phyloP scores from a whole-genome alignment of 2,329 filamentous ascomycete species.

The Alternaria sp. region DNA sequence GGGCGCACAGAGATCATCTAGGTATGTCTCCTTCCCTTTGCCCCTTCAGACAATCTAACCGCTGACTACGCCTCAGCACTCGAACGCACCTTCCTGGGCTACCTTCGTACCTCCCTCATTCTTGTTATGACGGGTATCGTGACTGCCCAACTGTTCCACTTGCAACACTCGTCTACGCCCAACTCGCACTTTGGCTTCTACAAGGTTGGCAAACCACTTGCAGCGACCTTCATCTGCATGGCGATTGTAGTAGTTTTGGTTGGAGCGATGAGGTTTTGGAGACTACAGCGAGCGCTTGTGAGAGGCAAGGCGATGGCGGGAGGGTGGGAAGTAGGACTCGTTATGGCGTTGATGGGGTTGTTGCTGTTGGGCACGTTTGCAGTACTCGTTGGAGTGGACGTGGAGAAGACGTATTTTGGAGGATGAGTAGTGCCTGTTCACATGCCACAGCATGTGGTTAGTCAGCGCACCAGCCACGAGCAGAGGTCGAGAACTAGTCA shows the following conservation, averaged over 20 bases:
- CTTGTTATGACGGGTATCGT: conserved; percentile 70
- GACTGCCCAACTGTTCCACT: conserved; percentile 70
- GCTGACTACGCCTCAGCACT: conserved; percentile 59
- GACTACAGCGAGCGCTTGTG: conserved; percentile 65
- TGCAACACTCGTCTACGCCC: conserved; percentile 58
- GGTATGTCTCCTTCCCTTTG: conserved; percentile 49
- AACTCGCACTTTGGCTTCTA: conserved; percentile 63
- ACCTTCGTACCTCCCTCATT: conserved; percentile 73
- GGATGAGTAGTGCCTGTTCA: background rate
- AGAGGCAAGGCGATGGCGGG: conserved; percentile 63
- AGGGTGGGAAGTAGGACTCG: conserved; percentile 63
- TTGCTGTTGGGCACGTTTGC: conserved; percentile 25
- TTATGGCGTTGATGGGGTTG: conserved; percentile 55
- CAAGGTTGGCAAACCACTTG: conserved; percentile 65
- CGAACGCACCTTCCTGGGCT: conserved; percentile 76
- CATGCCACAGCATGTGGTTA: background rate
- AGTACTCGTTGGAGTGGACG: conserved; percentile 22
- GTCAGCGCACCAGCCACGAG: background rate
- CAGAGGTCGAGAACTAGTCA: background rate
- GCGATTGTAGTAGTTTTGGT: conserved; percentile 59
- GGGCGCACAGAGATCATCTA: conserved; percentile 61
- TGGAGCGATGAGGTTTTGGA: conserved; percentile 66
- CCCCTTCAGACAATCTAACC: background rate
- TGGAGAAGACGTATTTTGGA: conserved; percentile 20
- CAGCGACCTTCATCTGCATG: conserved; percentile 55